Evolutionary conservation across 768 basidiomycete species (phyloP), one percentile per base, ranked within the genome.

Genomic region (Suillus placidus): DNA sequence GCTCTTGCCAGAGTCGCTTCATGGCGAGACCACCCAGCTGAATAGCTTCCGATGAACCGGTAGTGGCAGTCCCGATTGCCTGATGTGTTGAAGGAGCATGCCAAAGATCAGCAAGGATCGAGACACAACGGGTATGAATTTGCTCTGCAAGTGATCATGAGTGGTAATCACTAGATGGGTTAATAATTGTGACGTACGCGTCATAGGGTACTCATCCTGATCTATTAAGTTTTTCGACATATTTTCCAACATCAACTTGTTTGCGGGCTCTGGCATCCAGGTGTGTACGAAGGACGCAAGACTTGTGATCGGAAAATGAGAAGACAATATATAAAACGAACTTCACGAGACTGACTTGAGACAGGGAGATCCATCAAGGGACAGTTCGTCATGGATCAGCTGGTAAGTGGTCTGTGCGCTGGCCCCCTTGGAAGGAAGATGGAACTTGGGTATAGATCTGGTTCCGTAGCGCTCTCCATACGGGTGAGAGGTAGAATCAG

Each of bases 21-120:
- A 91, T 84, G 42, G 89, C 88, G 16, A 91, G 80, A 45, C 89
- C 90, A 9, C 88, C 89, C 18, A 91, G 87, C 74, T 88, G 87
- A 72, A 90, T 90, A 5, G 89, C 89, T 75, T 91, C 89, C 5
- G 85, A 88, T 6, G 85, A 86, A 10, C 90, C 90, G 1, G 88
- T 90, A 6, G 89, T 90, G 6, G 89, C 88, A 0, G 89, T 88
- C 1, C 89, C 89, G 55, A 90, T 82, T 2, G 89, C 87, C 52
- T 84, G 72, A 60, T 82, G 78, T 18, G 78, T 71, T 42, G 82
- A 80, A 32, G 86, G 87, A 1, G 86, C 88, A 68, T 91, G 83
- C 89, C 89, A 91, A 40, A 91, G 82, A 71, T 87, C 80, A 34
- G 90, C 85, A 64, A 90, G 81, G 72, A 88, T 87, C 38, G 84